Evolutionary conservation across 805 yeast species (phyloP).

Genomic region (Metschnikowia gelsemii): DNA sequence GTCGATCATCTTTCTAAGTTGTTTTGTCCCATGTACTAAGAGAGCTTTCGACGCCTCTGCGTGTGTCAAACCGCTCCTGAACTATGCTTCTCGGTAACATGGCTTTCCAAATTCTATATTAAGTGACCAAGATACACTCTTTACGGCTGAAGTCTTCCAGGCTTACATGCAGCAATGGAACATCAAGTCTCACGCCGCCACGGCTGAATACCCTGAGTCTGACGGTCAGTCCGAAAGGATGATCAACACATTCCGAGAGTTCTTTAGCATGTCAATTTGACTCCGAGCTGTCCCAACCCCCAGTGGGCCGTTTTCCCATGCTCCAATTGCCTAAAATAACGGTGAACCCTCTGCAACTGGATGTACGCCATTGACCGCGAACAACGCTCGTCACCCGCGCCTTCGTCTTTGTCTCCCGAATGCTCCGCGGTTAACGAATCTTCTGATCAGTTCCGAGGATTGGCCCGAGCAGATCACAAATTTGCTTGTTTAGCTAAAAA

Average conservation of each 20-base stretch:
- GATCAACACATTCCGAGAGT: neutral
- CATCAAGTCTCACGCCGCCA: neutral
- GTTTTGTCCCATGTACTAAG: neutral
- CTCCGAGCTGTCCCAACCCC: no score
- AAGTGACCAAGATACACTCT: neutral
- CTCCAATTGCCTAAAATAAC: constrained; percentile 2
- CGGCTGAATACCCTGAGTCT: neutral
- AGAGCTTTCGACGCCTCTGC: neutral
- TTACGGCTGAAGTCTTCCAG: neutral
- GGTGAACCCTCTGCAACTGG: neutral
- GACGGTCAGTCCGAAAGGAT: constrained; percentile 1
- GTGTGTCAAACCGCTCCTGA: neutral
- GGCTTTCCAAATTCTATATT: neutral
- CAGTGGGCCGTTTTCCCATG: constrained; percentile 1
- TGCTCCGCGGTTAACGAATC: neutral
- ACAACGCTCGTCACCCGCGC: neutral
- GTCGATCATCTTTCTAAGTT: neutral
- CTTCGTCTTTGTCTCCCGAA: neutral
- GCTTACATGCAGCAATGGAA: neutral
- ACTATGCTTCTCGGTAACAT: neutral
- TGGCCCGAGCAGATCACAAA: neutral
- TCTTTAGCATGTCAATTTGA: neutral
- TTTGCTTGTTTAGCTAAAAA: neutral
- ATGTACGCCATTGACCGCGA: neutral
- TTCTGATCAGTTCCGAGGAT: no score